These are phyloP conservation scores for Sporothrix humicola DNA, from an alignment of 2,329 filamentous ascomycete species.

Conservation along the genomic window DNA sequence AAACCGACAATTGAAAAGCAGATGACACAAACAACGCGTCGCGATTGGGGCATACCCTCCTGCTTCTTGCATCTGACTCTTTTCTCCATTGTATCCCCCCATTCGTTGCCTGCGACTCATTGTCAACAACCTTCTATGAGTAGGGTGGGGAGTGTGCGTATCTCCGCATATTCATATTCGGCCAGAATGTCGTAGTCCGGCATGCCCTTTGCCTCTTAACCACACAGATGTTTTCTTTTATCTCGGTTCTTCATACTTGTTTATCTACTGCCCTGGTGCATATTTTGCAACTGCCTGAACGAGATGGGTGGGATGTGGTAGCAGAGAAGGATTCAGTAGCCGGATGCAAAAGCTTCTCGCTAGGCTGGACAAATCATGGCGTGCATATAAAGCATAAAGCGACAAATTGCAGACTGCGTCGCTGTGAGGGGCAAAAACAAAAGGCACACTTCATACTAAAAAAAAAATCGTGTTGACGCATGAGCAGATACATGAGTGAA, in stretches of 20 bases:
- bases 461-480: not conserved
- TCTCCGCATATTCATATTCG: slow-evolving; percentile 7
- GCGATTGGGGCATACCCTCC: not conserved
- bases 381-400: slow-evolving; percentile 23
- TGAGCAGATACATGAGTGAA: not conserved
- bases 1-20: not conserved
- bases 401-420: not conserved
- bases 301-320: slow-evolving; percentile 1
- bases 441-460: too few species aligned
- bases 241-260: not conserved
- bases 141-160: not conserved
- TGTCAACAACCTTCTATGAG: not conserved
- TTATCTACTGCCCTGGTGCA: not conserved
- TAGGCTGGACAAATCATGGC: slow-evolving; percentile 4
- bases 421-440: not conserved
- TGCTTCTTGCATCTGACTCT: not conserved
- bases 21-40: not conserved
- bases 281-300: not conserved
- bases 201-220: not conserved
- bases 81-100: not conserved
- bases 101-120: slow-evolving; percentile 5
- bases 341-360: slow-evolving; percentile 16
- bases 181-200: not conserved
- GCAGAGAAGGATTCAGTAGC: slow-evolving; percentile 26
- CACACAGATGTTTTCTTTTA: not conserved